phyloP scores from a whole-genome alignment of 2,329 filamentous ascomycete genomes.

The Aspergillus sp. region DNA sequence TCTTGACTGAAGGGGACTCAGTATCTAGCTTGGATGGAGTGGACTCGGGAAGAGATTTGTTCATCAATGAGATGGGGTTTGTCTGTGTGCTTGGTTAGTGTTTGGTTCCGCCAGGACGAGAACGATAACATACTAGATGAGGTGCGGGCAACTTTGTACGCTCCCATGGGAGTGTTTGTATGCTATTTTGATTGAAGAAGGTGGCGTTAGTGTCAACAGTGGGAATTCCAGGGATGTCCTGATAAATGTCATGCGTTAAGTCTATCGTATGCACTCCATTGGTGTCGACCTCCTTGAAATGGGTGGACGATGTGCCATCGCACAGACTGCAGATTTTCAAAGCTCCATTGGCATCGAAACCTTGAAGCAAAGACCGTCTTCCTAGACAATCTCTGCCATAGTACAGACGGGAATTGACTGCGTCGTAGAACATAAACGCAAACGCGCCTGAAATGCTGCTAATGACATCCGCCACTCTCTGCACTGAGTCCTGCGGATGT shows the following conservation, averaged over 20 bases:
- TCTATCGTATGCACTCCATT: constrained; percentile 74
- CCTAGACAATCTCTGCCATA: constrained; percentile 88
- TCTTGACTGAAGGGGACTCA: constrained; percentile 52
- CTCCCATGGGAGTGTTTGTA: constrained; percentile 30
- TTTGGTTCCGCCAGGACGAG: background rate
- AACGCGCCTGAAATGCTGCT: constrained; percentile 75
- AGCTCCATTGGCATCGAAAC: constrained; percentile 47
- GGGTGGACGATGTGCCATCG: constrained; percentile 47
- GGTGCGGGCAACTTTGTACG: constrained; percentile 13
- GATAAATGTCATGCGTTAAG: constrained; percentile 37
- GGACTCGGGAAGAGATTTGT: constrained; percentile 34
- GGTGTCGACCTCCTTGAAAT: constrained; percentile 80
- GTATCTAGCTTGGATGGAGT: constrained; percentile 28
- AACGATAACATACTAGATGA: constrained; percentile 29
- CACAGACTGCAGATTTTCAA: constrained; percentile 71
- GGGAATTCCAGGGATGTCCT: background rate
- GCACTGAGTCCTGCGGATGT: constrained; percentile 19
- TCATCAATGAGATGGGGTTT: constrained; percentile 47
- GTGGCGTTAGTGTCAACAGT: constrained; percentile 1
- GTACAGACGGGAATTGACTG: constrained; percentile 60
- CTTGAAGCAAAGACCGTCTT: constrained; percentile 72
- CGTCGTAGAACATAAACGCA: constrained; percentile 82
- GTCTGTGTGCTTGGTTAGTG: constrained; percentile 25
- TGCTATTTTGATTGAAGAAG: constrained; percentile 17
- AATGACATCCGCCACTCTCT: constrained; percentile 47